A percentile compares a stretch with the other conserved stretches of the same genome.
Conservation (phyloP, 371 early-diverging fungal genomes). For the Chytridiales sp. region DNA sequence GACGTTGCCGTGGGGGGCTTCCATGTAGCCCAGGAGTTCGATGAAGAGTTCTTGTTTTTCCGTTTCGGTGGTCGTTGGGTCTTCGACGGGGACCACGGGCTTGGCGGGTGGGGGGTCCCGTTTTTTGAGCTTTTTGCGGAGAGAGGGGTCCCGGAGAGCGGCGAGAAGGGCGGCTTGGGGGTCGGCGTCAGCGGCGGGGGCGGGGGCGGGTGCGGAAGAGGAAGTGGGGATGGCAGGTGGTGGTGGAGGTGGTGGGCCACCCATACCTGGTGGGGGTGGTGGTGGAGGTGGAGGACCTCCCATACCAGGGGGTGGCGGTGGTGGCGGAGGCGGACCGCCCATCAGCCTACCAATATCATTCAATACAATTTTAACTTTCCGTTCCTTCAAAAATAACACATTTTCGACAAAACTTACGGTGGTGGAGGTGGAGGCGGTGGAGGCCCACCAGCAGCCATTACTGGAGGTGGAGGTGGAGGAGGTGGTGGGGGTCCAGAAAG, state of each 20-base stretch:
- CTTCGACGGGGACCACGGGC: conserved; percentile 17
- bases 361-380: too few relatives aligned
- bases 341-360: too few relatives aligned
- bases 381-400: neutral
- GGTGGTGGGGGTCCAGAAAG: conserved; percentile 13
- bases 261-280: conserved; percentile 28
- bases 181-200: conserved; percentile 29
- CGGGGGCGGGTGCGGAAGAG: conserved; percentile 21
- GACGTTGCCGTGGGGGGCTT: conserved; percentile 46
- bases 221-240: conserved; percentile 25
- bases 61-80: conserved; percentile 23
- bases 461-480: conserved; percentile 24
- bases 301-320: conserved; percentile 30
- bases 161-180: conserved; percentile 28
- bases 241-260: conserved; percentile 28
- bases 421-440: conserved; percentile 32
- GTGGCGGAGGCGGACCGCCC: conserved; percentile 28
- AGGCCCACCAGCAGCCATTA: conserved; percentile 6
- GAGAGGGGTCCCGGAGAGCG: conserved; percentile 34
- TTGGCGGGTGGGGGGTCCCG: conserved; percentile 18
- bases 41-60: conserved; percentile 37
- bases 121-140: conserved; percentile 29
- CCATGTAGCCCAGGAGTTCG: conserved; percentile 49
- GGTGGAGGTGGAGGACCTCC: conserved; percentile 26
- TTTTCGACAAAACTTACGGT: conserved; percentile 5